Base-by-base conservation (phyloP, 1,284 basidiomycete genomes). In the Porogramme epimiltina region DNA sequence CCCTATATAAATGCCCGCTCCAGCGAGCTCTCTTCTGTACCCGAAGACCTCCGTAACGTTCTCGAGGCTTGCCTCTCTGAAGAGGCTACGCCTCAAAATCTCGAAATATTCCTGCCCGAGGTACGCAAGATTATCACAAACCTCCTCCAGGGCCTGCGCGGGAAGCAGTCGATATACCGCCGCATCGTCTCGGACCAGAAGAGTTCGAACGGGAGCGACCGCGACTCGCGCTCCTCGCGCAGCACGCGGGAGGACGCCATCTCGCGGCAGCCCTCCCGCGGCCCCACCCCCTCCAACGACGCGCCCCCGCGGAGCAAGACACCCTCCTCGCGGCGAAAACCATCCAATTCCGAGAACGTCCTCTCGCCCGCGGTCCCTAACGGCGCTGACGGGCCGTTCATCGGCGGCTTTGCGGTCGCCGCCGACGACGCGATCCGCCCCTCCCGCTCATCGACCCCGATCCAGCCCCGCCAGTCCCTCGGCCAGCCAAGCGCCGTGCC, bases 81-180 rank as follows among this genome's bases (percentile, higher is more conserved):
- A 71, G 92, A 96, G 49, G 94, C 95, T 26, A 89, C 83, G 0
- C 79, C 82, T 6, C 86, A 90, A 47, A 94, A 91, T 54, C 85
- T 99, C 54, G 92, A 96, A 46, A 74, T 88, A 2, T 97, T 94
- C 73, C 82, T 98, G 4, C 96, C 97, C 19, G 85, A 85, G 56
- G 95, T 98, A 42, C 87, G 96, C 42, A 82, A 85, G 61, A 97
- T 98, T 68, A 98, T 99, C 69, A 96, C 95, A 46, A 88, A 85
- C 63, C 80, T 99, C 3, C 73, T 99, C 25, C 92, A 95, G 63
- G 97, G 95, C 4, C 78, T 99, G 23, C 91, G 96, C 56, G 82
- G 79, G 52, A 98, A 98, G 70, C 97, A 99, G 70, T 85, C 89
- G 25, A 77, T 87, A 54, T 90, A 89, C 65, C 82, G 87, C 19